These are phyloP conservation scores for Ehretia macrophylla DNA, from an alignment of 257 asterid genomes.

Conservation along the genomic window DNA sequence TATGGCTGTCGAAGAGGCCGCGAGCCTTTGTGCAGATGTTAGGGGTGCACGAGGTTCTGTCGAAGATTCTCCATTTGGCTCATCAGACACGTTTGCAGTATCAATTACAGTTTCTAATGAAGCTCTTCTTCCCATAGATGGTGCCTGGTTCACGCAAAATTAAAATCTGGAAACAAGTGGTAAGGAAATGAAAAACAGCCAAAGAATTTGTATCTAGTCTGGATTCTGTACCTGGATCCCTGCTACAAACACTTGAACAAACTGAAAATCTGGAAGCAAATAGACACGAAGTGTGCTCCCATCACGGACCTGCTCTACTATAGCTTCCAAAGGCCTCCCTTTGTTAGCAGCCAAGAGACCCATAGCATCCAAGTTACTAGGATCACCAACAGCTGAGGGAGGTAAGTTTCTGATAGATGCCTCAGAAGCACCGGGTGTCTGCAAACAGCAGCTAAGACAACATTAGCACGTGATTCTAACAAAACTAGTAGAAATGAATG, in stretches of 20 bases:
- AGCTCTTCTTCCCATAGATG: slow-evolving; percentile 87
- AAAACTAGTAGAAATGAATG: too few relatives aligned
- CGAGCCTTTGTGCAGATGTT: slow-evolving; percentile 89
- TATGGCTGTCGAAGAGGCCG: slow-evolving; percentile 54
- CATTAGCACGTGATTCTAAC: too few relatives aligned
- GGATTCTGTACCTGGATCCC: slow-evolving; percentile 72
- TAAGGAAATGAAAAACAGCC: too few relatives aligned
- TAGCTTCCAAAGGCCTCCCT: slow-evolving; percentile 91
- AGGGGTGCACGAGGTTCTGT: slow-evolving; percentile 58
- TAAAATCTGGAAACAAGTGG: not conserved
- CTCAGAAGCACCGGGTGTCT: slow-evolving; percentile 85
- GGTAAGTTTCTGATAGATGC: slow-evolving; percentile 72
- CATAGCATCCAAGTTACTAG: slow-evolving; percentile 72
- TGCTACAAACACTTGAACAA: slow-evolving; percentile 86
- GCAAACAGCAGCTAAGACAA: slow-evolving; percentile 18
- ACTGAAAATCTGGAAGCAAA: slow-evolving; percentile 86
- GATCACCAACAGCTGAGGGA: slow-evolving; percentile 81
- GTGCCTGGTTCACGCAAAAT: slow-evolving; percentile 47
- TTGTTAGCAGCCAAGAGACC: slow-evolving; percentile 66
- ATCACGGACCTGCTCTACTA: slow-evolving; percentile 92
- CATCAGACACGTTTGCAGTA: slow-evolving; percentile 44
- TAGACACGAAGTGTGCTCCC: slow-evolving; percentile 93
- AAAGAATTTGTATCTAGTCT: not conserved
- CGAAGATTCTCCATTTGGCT: slow-evolving; percentile 62
- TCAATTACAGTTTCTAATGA: slow-evolving; percentile 42